Percentiles rank a stretch among this genome's conserved stretches.
Evolutionary conservation across 2,329 filamentous ascomycete genomes (phyloP).

Genomic region (Biscogniauxia sp.): DNA sequence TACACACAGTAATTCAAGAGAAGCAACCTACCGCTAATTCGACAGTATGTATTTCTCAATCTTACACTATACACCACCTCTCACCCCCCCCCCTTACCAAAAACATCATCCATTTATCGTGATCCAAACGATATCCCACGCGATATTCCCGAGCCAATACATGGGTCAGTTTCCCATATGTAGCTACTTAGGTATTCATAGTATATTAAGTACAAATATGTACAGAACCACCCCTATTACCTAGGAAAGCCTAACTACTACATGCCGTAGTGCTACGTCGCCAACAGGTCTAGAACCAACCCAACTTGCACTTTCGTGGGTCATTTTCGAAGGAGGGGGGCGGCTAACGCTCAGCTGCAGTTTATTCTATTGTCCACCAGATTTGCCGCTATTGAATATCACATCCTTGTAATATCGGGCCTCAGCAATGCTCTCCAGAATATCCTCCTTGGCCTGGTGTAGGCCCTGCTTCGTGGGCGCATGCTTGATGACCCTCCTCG

Average conservation of each 20-base stretch:
- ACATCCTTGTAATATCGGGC: constrained; percentile 75
- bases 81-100: too few species aligned
- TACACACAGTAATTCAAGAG: too few species aligned
- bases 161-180: not conserved
- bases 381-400: constrained; percentile 51
- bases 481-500: constrained; percentile 54
- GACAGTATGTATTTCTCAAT: too few species aligned
- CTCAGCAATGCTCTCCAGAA: constrained; percentile 92
- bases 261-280: too few species aligned
- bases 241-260: too few species aligned
- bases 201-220: not conserved
- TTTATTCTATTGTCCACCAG: not conserved
- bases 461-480: constrained; percentile 71
- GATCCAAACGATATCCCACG: not conserved
- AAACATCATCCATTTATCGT: not conserved
- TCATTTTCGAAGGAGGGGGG: not conserved
- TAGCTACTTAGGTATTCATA: not conserved
- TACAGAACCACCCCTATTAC: too few species aligned
- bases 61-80: too few species aligned
- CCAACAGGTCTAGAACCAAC: too few species aligned
- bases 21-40: too few species aligned
- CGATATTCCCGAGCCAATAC: not conserved
- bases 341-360: not conserved
- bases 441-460: constrained; percentile 85
- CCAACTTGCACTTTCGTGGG: too few species aligned